Evolutionary conservation across 2,329 filamentous ascomycete species (phyloP).

Genomic region (Pleomassaria siparia): DNA sequence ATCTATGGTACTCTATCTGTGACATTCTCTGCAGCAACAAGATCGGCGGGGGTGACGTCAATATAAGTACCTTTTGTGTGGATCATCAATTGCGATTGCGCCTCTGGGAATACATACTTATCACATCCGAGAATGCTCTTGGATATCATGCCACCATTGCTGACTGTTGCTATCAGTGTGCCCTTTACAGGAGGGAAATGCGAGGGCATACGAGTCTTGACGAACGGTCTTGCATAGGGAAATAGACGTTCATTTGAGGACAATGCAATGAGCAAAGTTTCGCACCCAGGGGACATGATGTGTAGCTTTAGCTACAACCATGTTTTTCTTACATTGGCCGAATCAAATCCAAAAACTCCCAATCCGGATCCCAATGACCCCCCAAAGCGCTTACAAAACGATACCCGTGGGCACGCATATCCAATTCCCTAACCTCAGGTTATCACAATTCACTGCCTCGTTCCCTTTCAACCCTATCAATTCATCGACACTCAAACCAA

Average conservation of each 20-base stretch:
- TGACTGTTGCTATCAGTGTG: slow-evolving; percentile 29
- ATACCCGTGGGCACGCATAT: slow-evolving; percentile 51
- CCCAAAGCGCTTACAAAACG: no score
- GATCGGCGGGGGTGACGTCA: no score
- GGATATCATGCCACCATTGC: no score
- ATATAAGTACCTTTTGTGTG: no score
- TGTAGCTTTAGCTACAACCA: no score
- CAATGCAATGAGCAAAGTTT: background rate
- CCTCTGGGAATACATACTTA: no score
- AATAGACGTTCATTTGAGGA: slow-evolving; percentile 13
- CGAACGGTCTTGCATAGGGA: slow-evolving; percentile 17
- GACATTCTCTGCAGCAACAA: no score
- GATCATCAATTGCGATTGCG: no score
- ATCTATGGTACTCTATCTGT: no score
- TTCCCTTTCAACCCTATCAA: slow-evolving; percentile 49
- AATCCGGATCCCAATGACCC: background rate
- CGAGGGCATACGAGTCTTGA: slow-evolving; percentile 22
- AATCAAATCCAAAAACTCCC: background rate
- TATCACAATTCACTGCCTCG: slow-evolving; percentile 51
- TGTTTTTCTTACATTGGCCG: no score
- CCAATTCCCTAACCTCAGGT: slow-evolving; percentile 44
- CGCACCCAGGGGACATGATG: no score
- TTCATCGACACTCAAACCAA: slow-evolving; percentile 49
- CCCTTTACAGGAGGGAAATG: slow-evolving; percentile 29
- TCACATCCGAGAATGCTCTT: no score